These are phyloP conservation scores for Fusarium pseudoanthophilum DNA, from an alignment of 2,329 filamentous ascomycete genomes.

Conservation along the genomic window DNA sequence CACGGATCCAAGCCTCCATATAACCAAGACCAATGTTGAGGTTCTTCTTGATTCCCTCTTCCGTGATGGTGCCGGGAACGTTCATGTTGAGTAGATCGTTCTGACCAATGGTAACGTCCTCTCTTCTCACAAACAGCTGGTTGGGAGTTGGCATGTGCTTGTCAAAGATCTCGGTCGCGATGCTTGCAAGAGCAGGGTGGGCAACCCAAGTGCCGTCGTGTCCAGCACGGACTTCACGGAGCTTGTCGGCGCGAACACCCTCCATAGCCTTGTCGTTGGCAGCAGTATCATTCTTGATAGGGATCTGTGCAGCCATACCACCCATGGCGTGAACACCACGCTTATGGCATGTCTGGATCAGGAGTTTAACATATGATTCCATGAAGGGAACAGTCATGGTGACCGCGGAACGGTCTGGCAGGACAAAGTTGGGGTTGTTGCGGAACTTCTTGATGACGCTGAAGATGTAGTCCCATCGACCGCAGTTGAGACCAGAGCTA, in stretches of 20 bases:
- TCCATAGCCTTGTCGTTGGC: slow-evolving; percentile 97
- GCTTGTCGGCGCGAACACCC: slow-evolving; percentile 91
- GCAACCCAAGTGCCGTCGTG: slow-evolving; percentile 98
- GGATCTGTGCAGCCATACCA: slow-evolving; percentile 98
- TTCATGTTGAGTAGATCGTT: slow-evolving; percentile 99
- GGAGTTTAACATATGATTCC: slow-evolving; percentile 93
- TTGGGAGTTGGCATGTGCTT: slow-evolving; percentile 98
- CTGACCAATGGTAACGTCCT: slow-evolving; percentile 85
- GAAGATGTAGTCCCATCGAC: slow-evolving; percentile 99
- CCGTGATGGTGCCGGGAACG: slow-evolving; percentile 89
- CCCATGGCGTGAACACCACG: slow-evolving; percentile 99
- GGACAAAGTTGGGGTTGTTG: slow-evolving; percentile 89
- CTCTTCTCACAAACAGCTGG: slow-evolving; percentile 89
- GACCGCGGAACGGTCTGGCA: slow-evolving; percentile 89
- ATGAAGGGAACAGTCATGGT: slow-evolving; percentile 99
- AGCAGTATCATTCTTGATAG: slow-evolving; percentile 92
- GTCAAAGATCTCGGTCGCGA: slow-evolving; percentile 95
- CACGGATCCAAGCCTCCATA: slow-evolving; percentile 98
- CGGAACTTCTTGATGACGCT: slow-evolving; percentile 99
- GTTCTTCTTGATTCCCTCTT: slow-evolving; percentile 97
- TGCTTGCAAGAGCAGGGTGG: slow-evolving; percentile 88
- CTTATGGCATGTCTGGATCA: slow-evolving; percentile 98
- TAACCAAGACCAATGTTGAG: slow-evolving; percentile 95
- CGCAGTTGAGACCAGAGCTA: slow-evolving; percentile 96
- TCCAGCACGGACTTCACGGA: slow-evolving; percentile 92